These are phyloP conservation scores for Globisporangium heterothallicum DNA, from an alignment of 352 stramenopile species.

Conservation along the genomic window DNA sequence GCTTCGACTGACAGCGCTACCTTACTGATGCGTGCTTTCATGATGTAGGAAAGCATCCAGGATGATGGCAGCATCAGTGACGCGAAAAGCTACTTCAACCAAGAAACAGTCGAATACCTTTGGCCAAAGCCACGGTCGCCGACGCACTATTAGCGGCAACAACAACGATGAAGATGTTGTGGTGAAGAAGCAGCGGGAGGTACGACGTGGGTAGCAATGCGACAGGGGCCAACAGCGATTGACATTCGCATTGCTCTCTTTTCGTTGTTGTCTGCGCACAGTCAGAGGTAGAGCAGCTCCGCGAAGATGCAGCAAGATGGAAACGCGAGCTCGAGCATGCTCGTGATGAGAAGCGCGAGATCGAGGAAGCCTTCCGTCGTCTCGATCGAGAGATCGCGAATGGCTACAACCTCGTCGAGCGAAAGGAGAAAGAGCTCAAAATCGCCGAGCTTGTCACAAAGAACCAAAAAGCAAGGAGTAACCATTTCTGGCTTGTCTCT, in stretches of 20 bases:
- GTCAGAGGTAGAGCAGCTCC: constrained; percentile 22
- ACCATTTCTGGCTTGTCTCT: too few species aligned
- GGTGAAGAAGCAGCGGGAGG: constrained; percentile 17
- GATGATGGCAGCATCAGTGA: background rate
- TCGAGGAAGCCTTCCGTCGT: constrained; percentile 42
- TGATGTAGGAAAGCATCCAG: constrained; percentile 3
- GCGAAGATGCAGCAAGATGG: constrained; percentile 15
- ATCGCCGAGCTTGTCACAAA: constrained; percentile 56
- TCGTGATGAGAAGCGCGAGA: constrained; percentile 33
- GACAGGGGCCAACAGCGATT: too few species aligned
- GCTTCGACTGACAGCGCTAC: too few species aligned
- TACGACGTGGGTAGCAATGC: background rate
- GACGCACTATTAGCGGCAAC: constrained; percentile 14
- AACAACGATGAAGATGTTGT: constrained; percentile 23
- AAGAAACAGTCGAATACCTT: constrained; percentile 1
- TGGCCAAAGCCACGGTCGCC: background rate
- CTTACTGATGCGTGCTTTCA: background rate
- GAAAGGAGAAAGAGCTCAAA: constrained; percentile 57
- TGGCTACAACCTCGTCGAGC: constrained; percentile 48
- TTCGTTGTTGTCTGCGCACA: background rate
- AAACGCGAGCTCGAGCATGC: constrained; percentile 32
- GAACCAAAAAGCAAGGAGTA: constrained; percentile 52
- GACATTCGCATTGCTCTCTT: background rate
- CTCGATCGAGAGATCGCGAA: constrained; percentile 48
- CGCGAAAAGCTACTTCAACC: background rate